Evolutionary conservation across 345 rosid species (phyloP).

Genomic region (Euphorbia peplus): DNA sequence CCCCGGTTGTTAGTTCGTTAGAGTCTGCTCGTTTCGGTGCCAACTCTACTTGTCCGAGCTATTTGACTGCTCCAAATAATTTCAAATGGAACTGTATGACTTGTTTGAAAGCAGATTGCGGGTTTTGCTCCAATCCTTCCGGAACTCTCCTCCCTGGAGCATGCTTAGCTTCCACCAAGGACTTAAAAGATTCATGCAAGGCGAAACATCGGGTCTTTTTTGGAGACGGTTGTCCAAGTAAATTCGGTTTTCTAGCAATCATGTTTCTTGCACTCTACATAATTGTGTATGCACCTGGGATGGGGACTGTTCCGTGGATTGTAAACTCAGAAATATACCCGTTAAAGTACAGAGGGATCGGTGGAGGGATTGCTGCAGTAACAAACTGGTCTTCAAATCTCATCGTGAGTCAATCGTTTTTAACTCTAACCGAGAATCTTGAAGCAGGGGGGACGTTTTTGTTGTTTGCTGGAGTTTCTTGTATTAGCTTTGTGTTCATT

Average conservation of each 20-base stretch:
- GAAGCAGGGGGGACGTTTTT: constrained; percentile 72
- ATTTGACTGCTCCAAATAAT: constrained; percentile 21
- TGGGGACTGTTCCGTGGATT: constrained; percentile 91
- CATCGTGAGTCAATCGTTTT: constrained; percentile 62
- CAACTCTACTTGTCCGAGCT: constrained; percentile 62
- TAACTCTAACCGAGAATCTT: constrained; percentile 59
- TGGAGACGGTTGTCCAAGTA: constrained; percentile 78
- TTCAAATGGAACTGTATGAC: constrained; percentile 69
- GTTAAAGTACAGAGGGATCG: constrained; percentile 69
- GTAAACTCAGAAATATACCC: constrained; percentile 96
- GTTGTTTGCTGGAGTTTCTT: constrained; percentile 56
- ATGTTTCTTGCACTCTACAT: constrained; percentile 64
- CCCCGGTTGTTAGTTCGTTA: constrained; percentile 38
- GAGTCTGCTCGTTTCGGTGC: constrained; percentile 47
- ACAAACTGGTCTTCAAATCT: constrained; percentile 74
- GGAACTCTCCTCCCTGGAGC: constrained; percentile 60
- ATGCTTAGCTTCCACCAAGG: constrained; percentile 46
- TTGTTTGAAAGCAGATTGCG: constrained; percentile 62
- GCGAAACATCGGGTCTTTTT: constrained; percentile 46
- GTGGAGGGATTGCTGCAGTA: constrained; percentile 89
- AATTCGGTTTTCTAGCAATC: constrained; percentile 62
- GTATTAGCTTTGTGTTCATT: constrained; percentile 45
- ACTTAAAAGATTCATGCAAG: constrained; percentile 29
- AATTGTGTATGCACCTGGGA: constrained; percentile 67
- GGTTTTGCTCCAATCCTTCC: constrained; percentile 47